Evolutionary conservation across 1,139 yeast genomes (phyloP).

Genomic region (Torulaspora pretoriensis): DNA sequence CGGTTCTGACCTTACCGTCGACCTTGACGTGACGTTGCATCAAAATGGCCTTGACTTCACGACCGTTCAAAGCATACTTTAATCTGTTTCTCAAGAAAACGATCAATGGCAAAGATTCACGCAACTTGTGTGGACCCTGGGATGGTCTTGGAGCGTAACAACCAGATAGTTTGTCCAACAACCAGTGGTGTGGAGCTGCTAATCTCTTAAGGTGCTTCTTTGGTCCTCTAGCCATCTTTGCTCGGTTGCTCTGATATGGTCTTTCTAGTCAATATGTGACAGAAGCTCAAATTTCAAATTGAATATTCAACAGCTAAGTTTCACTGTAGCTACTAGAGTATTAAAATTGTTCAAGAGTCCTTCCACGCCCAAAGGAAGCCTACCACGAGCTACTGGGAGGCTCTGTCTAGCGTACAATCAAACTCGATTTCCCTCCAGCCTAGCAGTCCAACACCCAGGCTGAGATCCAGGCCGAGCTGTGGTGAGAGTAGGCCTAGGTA

Average conservation of each 20-base stretch:
- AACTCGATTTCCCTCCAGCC: too few relatives aligned
- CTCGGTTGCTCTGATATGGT: conserved; percentile 24
- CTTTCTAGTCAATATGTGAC: conserved; percentile 2
- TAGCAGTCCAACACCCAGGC: too few relatives aligned
- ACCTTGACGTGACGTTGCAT: conserved; percentile 99
- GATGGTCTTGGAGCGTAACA: conserved; percentile 99
- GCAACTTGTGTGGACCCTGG: conserved; percentile 98
- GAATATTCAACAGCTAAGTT: background rate
- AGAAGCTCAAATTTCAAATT: background rate
- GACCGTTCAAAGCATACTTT: conserved; percentile 98
- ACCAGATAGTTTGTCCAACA: conserved; percentile 99
- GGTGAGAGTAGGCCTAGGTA: too few relatives aligned
- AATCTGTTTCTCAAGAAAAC: conserved; percentile 99
- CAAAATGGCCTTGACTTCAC: conserved; percentile 98
- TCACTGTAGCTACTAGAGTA: background rate
- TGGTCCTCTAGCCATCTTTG: conserved; percentile 94
- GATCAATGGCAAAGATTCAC: conserved; percentile 97
- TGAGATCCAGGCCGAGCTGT: too few relatives aligned
- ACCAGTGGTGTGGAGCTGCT: conserved; percentile 99
- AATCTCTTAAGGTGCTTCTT: conserved; percentile 97
- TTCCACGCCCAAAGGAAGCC: background rate
- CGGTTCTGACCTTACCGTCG: conserved; percentile 99
- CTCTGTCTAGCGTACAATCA: background rate
- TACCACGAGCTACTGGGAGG: background rate
- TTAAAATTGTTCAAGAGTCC: background rate